Percentiles rank a stretch among this genome's conserved stretches.
phyloP scores from a whole-genome alignment of 768 basidiomycete species.

The Sporobolomyces phaffii region DNA sequence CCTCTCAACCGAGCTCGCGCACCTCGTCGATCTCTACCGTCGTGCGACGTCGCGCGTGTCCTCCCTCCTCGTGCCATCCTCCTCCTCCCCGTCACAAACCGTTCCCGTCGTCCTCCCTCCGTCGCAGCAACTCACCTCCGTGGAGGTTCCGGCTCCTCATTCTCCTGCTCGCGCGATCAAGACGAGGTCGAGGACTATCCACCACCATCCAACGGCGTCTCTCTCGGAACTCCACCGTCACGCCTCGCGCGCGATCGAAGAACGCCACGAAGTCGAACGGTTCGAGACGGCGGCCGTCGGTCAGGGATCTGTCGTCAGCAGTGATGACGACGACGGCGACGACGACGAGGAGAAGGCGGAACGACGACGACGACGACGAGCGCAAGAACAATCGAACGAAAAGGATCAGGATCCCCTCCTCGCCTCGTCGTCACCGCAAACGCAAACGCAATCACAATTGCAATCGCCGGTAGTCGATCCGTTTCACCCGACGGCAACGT shows the following conservation, averaged over 20 bases:
- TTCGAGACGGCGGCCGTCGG: no score
- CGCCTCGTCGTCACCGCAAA: not conserved
- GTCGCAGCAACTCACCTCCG: no score
- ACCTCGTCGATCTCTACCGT: not conserved
- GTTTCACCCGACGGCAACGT: conserved; percentile 15
- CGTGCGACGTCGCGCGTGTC: not conserved
- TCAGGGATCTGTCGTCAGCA: no score
- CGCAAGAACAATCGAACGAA: no score
- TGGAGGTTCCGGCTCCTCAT: no score
- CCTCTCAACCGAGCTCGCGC: no score
- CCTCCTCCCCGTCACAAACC: not conserved
- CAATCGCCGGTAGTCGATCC: not conserved
- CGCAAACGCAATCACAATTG: no score
- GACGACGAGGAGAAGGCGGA: no score
- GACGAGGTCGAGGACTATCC: not conserved
- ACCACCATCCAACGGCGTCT: not conserved
- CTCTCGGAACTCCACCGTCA: conserved; percentile 21
- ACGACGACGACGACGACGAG: no score
- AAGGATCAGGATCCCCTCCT: no score
- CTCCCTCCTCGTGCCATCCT: not conserved
- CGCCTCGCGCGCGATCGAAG: not conserved
- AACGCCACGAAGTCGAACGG: conserved; percentile 11
- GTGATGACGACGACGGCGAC: no score
- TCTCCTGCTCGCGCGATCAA: no score
- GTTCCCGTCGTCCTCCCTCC: not conserved